Base-by-base conservation (phyloP, 2,329 filamentous ascomycete species). In the Amauroascus niger region DNA sequence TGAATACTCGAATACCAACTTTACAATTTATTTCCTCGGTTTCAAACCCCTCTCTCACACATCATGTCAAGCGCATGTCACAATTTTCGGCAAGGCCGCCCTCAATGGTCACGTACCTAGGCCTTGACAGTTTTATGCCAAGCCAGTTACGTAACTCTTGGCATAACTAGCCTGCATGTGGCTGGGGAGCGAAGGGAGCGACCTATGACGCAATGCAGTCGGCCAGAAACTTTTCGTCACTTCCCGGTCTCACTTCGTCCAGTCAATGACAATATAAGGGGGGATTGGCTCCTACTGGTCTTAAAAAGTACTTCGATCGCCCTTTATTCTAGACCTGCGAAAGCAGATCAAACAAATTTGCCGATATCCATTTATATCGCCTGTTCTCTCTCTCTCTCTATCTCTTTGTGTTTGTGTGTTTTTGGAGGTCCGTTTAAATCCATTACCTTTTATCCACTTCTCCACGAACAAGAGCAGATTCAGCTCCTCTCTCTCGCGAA, bases 181-280 rank as follows among this genome's bases (percentile, higher is more conserved):
- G 44, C 24, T 33, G n/a, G 11, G 32, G 44, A 39, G 6, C 13
- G 13, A 3, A 26, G 33, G 5, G 46, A 18, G n/a, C n/a, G 16
- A 11, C 37, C 49, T 43, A 51, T 51, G 49, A 51, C 49, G 49
- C 44, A 16, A 44, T 51, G 49, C 39, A 51, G 49, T 37, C 11
- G 14, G 49, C 8, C 14, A 11, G 48, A 41, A 33, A 39, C 26
- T n/a, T 50, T 32, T 43, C 35, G 22, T 32, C 37, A 40, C 39
- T 44, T 43, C 49, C 49, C 28, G 28, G 49, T 44, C n/a, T 51
- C 48, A 30, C 48, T 41, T 32, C 18, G 18, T n/a, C 22, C 9
- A 20, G 48, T 32, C 47, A 49, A 18, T 13, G 37, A 20, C 35
- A 16, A 22, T 50, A 50, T 32, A 41, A 26, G 33, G 33, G 24